Conservation (phyloP, 164 flowering plant genomes). For the Annona cherimola region DNA sequence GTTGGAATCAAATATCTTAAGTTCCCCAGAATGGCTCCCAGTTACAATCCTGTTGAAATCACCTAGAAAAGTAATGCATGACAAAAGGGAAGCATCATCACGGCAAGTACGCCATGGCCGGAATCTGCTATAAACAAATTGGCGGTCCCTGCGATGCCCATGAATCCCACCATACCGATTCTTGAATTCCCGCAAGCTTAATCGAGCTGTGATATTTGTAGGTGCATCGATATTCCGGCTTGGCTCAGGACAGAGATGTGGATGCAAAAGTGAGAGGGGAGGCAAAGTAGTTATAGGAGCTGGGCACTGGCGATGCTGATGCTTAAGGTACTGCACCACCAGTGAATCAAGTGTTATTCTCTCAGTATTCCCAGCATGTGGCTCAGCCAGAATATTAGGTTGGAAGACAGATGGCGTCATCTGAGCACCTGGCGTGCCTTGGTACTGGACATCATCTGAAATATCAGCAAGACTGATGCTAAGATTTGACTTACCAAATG, state of each 20-base stretch:
- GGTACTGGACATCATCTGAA: slow-evolving; percentile 40
- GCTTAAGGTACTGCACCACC: slow-evolving; percentile 90
- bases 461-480: slow-evolving; percentile 25
- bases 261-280: slow-evolving; percentile 84
- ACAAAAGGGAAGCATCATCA: slow-evolving; percentile 77
- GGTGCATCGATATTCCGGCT: slow-evolving; percentile 84
- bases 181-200: slow-evolving; percentile 71
- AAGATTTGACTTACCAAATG: slow-evolving; percentile 27
- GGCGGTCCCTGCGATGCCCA: slow-evolving; percentile 79
- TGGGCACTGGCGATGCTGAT: slow-evolving; percentile 96
- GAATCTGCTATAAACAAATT: slow-evolving; percentile 88
- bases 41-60: slow-evolving; percentile 67
- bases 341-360: slow-evolving; percentile 77
- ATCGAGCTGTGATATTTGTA: slow-evolving; percentile 72
- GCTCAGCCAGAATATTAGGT: slow-evolving; percentile 39
- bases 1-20: slow-evolving; percentile 73
- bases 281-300: slow-evolving; percentile 98
- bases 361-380: slow-evolving; percentile 48
- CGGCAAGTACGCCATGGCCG: slow-evolving; percentile 93
- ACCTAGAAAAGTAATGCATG: slow-evolving; percentile 74
- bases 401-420: slow-evolving; percentile 33
- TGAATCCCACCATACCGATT: slow-evolving; percentile 65
- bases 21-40: slow-evolving; percentile 79
- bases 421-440: slow-evolving; percentile 24
- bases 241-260: slow-evolving; percentile 95